Percentiles rank a stretch among this genome's conserved stretches.
These are phyloP conservation scores for Polyporus tsugae DNA, from an alignment of 1,284 basidiomycete species.

Conservation along the genomic window DNA sequence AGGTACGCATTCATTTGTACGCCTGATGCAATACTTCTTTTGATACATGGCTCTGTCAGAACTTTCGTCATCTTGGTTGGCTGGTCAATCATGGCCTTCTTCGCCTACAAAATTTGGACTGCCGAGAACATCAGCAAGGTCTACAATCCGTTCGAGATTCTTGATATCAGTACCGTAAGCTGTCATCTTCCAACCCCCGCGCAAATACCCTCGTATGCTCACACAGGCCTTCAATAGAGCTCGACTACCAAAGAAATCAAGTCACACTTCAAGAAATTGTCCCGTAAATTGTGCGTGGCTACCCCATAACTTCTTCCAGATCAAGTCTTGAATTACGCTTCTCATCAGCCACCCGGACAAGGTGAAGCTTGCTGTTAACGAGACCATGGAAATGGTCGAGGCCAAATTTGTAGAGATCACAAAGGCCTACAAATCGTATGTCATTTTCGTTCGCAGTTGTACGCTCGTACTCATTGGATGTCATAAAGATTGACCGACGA, in stretches of 20 bases:
- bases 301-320: neutral
- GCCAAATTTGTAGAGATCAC: constrained; percentile 93
- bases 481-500: constrained; percentile 86
- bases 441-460: constrained; percentile 10
- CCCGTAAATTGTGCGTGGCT: constrained; percentile 79
- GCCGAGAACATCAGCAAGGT: constrained; percentile 71
- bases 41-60: constrained; percentile 39
- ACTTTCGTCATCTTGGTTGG: constrained; percentile 71
- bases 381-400: constrained; percentile 92
- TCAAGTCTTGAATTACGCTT: constrained; percentile 17
- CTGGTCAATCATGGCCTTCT: constrained; percentile 79
- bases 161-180: constrained; percentile 80
- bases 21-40: neutral
- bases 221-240: constrained; percentile 49
- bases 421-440: constrained; percentile 97
- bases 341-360: constrained; percentile 93
- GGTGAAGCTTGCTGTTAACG: constrained; percentile 83
- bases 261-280: constrained; percentile 96
- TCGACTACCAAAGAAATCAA: constrained; percentile 92
- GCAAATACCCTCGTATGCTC: neutral
- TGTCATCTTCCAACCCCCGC: neutral
- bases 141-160: constrained; percentile 96
- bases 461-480: neutral
- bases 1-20: constrained; percentile 37
- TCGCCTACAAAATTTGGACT: constrained; percentile 74